Evolutionary conservation across 2,329 filamentous ascomycete species (phyloP), one percentile per base, ranked within the genome.

Genomic region (Fusarium staphyleae): DNA sequence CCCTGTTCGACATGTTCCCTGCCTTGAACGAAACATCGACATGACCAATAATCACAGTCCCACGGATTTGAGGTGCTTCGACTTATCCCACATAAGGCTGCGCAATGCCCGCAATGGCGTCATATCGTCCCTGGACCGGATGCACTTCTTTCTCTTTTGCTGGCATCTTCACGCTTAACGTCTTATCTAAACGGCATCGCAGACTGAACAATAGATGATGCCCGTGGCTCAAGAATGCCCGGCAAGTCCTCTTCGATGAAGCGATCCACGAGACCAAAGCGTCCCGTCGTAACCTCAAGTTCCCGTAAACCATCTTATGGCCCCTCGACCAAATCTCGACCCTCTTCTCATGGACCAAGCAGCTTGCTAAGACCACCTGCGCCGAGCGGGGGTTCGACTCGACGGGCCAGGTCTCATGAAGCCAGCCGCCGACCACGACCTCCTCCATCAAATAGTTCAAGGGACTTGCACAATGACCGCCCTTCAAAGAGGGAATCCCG

Each of bases 321-420:
- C 19, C 29, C 53, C 3, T 47, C 54, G 14, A 26, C 40, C 22
- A 55, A 45, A 32, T 32, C 63, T 1, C 41, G 63, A 16, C 64
- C 63, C n/a, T 29, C 48, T 0, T 51, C 49, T 18, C 55, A 66
- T 50, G 52, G 43, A 15, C 39, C 40, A 3, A 14, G 43, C 24
- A 42, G 15, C 11, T 32, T 45, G 0, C 30, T 59, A 9, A 55
- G 41, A 12, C 58, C 61, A n/a, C 30, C 63, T 10, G 12, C 39
- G 11, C 22, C 33, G 4, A 15, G 32, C 3, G 32, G 42, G 16
- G 35, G 32, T 2, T 35, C 60, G 1, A 30, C 53, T 5, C 52
- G 55, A 22, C 57, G 65, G 12, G 44, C 63, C 4, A 52, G 59
- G 6, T 68, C 66, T 8, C 54, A 66, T 5, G 66, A 68, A 14